Evolutionary conservation across 2,329 filamentous ascomycete genomes (phyloP), one percentile per base, ranked within the genome.

Genomic region (Domatiomyces catenatus): DNA sequence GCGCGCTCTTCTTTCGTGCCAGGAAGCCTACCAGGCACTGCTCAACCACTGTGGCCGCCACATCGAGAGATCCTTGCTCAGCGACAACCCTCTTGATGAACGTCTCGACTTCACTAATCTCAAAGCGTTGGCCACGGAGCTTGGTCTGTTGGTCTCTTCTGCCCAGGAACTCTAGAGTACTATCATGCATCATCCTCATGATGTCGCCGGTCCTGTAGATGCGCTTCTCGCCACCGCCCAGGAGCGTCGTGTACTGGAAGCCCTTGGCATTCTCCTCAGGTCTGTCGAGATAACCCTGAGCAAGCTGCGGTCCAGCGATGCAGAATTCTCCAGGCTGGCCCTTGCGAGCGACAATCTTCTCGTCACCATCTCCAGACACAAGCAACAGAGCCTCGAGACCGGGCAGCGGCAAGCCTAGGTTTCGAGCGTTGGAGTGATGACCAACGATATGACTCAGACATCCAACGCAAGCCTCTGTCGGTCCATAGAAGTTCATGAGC

Each of bases 221-320:
- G 60, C 36, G 42, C 28, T 22, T 18, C 15, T 17, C 17, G 87
- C 78, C 1, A 28, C 44, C 48, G 17, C 24, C 84, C 54, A 90
- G 78, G 0, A 83, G 79, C 42, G 84, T 79, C 1, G 70, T 71
- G 2, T 85, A 86, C 2, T 80, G 77, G 54, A 82, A 76, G 0
- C 78, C 75, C 50, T 84, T 83, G 2, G 69, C 69, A 0, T 80
- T 83, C 63, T 79, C 80, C 42, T 71, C 69, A 0, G 69, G 67
- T 50, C 81, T 75, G 48, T 74, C 74, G 19, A 81, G 64, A 52
- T 84, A 84, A 22, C 78, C 79, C 28, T 75, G 67, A 8, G 77
- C 79, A 2, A 84, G 20, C 76, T 72, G 1, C 85, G 76, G 60
- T 86, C 85, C 58, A 81, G 73, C 61, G 89, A 93, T 1, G 84